phyloP scores from a whole-genome alignment of 106 monocot genomes.

The Triglochin maritima region DNA sequence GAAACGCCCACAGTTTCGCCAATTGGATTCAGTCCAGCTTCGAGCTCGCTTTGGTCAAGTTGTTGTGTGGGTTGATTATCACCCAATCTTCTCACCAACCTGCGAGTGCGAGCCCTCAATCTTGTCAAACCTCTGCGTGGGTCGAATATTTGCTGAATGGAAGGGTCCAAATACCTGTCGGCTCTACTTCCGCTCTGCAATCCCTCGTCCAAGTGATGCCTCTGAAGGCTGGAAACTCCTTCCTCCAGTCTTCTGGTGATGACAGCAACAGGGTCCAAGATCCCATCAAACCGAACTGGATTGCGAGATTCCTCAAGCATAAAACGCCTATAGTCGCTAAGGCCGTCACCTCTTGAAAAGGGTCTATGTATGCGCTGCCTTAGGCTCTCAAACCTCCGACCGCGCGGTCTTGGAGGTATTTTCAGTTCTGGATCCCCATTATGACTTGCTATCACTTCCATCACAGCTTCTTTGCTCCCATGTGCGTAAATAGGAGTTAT shows the following conservation, averaged over 20 bases:
- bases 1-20: constrained; percentile 7
- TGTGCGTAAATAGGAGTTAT: constrained; percentile 11
- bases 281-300: constrained; percentile 19
- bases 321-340: constrained; percentile 36
- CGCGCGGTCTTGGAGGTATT: constrained; percentile 20
- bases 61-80: constrained; percentile 1
- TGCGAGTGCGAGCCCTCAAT: constrained; percentile 28
- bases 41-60: background rate
- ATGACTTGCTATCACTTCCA: background rate
- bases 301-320: constrained; percentile 31
- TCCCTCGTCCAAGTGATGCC: constrained; percentile 1
- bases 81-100: constrained; percentile 20
- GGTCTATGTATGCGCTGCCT: constrained; percentile 39
- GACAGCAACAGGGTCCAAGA: constrained; percentile 18
- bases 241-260: constrained; percentile 5
- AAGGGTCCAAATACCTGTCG: constrained; percentile 1
- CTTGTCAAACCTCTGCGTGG: constrained; percentile 35
- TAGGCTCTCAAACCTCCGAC: constrained; percentile 16
- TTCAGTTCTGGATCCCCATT: constrained; percentile 5
- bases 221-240: background rate
- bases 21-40: constrained; percentile 5
- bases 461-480: background rate
- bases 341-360: constrained; percentile 40
- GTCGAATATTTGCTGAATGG: constrained; percentile 28
- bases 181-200: background rate